Evolutionary conservation across 805 yeast species (phyloP).

Genomic region (Ogataea nakhonphanomensis): DNA sequence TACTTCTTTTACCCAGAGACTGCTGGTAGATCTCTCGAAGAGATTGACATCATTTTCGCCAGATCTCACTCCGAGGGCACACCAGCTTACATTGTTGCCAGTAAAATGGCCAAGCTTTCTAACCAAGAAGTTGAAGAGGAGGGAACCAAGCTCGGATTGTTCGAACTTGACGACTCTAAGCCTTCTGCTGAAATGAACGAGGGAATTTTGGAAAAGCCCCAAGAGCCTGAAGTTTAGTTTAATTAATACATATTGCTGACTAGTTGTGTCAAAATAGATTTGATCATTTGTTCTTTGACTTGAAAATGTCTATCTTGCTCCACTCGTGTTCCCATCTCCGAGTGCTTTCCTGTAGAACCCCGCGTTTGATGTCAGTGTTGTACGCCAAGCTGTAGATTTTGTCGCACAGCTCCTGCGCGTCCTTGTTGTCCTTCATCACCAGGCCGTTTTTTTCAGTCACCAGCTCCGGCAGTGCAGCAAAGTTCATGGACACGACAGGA

Average conservation of each 20-base stretch:
- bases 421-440: constrained; percentile 37
- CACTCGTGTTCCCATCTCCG: constrained; percentile 77
- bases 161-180: constrained; percentile 22
- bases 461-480: constrained; percentile 75
- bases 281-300: not conserved
- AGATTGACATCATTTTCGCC: constrained; percentile 68
- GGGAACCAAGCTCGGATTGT: constrained; percentile 54
- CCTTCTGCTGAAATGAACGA: constrained; percentile 15
- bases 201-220: constrained; percentile 5
- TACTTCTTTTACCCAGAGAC: constrained; percentile 75
- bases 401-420: constrained; percentile 43
- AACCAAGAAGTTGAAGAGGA: constrained; percentile 56
- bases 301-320: constrained; percentile 30
- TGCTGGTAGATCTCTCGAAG: constrained; percentile 71
- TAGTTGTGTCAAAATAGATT: not conserved
- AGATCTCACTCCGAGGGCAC: constrained; percentile 54
- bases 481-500: constrained; percentile 79
- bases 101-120: constrained; percentile 56
- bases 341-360: constrained; percentile 71
- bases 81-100: constrained; percentile 62
- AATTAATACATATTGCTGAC: not conserved
- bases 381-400: constrained; percentile 32
- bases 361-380: constrained; percentile 44
- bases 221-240: constrained; percentile 3
- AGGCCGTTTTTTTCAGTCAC: constrained; percentile 75